Conservation (phyloP, 495 filamentous ascomycete species). For the Friedmanniomyces simplex region DNA sequence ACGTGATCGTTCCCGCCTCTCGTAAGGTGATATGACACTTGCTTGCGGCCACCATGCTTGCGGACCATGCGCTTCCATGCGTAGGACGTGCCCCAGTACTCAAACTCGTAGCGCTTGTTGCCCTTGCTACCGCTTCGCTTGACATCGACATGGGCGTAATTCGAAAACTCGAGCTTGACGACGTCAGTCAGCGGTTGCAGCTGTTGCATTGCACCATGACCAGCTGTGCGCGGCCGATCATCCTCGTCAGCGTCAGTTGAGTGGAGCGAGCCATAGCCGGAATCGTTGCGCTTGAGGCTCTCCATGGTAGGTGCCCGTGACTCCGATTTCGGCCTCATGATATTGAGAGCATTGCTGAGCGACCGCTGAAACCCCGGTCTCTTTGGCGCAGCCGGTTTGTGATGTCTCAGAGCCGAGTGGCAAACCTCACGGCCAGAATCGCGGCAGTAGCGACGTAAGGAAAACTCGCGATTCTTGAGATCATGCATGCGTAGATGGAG, state of each 20-base stretch:
- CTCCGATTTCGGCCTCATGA: conserved; percentile 50
- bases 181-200: conserved; percentile 51
- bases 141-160: conserved; percentile 89
- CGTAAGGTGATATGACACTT: conserved; percentile 67
- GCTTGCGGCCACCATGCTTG: conserved; percentile 47
- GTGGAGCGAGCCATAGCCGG: conserved; percentile 45
- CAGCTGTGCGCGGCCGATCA: conserved; percentile 24
- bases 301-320: conserved; percentile 39
- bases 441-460: conserved; percentile 80
- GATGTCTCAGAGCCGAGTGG: conserved; percentile 65
- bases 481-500: conserved; percentile 97
- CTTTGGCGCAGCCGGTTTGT: conserved; percentile 37
- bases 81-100: conserved; percentile 85
- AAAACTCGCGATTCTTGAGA: conserved; percentile 75
- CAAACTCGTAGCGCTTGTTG: conserved; percentile 74
- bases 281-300: conserved; percentile 44
- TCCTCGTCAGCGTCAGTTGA: conserved; percentile 41
- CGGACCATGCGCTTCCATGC: conserved; percentile 68
- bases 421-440: conserved; percentile 91
- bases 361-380: conserved; percentile 36
- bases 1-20: conserved; percentile 50
- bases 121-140: conserved; percentile 57
- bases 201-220: conserved; percentile 12
- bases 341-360: conserved; percentile 63
- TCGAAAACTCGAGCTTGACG: conserved; percentile 86